Conservation (phyloP, 2,329 filamentous ascomycete species). For the Beauveria brongniartii region DNA sequence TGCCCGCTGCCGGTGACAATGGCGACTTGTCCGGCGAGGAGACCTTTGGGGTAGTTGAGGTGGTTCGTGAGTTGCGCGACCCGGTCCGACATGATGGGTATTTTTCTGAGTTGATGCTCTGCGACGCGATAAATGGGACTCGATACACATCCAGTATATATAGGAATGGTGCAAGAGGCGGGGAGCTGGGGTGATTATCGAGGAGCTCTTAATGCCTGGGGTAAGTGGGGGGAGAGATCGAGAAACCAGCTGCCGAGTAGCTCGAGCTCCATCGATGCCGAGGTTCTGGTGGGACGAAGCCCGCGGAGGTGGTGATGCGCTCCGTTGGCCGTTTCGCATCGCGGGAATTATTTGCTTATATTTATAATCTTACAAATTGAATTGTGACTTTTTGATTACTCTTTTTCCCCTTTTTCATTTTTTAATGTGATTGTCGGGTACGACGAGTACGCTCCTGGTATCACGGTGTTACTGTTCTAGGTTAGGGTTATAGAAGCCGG, state of each 20-base stretch:
- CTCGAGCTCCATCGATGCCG: neutral
- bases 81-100: constrained; percentile 43
- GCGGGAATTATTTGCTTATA: neutral
- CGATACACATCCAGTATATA: no score
- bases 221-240: constrained; percentile 1
- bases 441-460: neutral
- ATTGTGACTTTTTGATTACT: neutral
- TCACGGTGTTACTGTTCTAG: no score
- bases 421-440: no score
- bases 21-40: constrained; percentile 72
- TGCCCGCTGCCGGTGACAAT: constrained; percentile 84
- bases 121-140: no score
- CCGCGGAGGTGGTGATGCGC: neutral
- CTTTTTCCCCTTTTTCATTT: neutral
- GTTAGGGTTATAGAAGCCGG: no score
- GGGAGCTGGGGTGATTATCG: neutral
- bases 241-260: neutral
- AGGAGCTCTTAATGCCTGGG: neutral
- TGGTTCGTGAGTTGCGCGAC: constrained; percentile 66
- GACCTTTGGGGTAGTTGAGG: constrained; percentile 72
- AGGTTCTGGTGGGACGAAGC: neutral
- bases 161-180: neutral
- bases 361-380: neutral
- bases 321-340: neutral
- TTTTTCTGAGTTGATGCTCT: neutral